Evolutionary conservation across 768 basidiomycete species (phyloP), one percentile per base, ranked within the genome.

Genomic region (Tulasnella sp.): DNA sequence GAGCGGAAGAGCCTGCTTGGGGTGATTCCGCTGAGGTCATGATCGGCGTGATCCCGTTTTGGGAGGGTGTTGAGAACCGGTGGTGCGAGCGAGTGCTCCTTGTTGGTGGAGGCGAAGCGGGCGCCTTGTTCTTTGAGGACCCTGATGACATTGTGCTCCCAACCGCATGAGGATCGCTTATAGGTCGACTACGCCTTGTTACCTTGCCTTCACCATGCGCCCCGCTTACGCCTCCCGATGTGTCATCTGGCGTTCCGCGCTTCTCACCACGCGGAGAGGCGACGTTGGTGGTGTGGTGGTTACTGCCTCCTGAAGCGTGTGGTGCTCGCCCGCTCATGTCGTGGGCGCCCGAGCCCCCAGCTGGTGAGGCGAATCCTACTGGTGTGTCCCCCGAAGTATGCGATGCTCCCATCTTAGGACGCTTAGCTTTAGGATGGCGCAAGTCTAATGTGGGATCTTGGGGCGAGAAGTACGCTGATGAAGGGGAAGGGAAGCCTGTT

Each of bases 371-470:
- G 23, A 35, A 75, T 13, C 32, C 35, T 42, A 35, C 46, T 35
- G 78, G 11, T 67, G 44, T 9, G 61, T 46, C 40, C 57, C 37
- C 32, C 29, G 70, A 23, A 10, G 26, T 48, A 13, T 74, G 35
- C 32, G 48, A 44, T 16, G 44, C 35, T 23, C 32, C 44, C 48
- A 44, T 46, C 29, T 39, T 61, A 35, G 70, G 20, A 18, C 57
- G 46, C 32, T 39, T 32, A 26, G 46, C 10, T 51, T 79, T 72
- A 37, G 48, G 81, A 16, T 90, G 91, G 81, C 91, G 92, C 81
- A 93, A 91, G 85, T 92, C 91, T 40, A 88, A 86, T 3, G 88
- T 88, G 0, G 90, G 90, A 5, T 88, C 86, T 4, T 92, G 91
- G 4, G 92, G 92, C 1, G 92, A 90, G 2, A 91, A 81, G 80